Base-by-base conservation (phyloP, 1,284 basidiomycete genomes). In the Rugosomyces carneus region DNA sequence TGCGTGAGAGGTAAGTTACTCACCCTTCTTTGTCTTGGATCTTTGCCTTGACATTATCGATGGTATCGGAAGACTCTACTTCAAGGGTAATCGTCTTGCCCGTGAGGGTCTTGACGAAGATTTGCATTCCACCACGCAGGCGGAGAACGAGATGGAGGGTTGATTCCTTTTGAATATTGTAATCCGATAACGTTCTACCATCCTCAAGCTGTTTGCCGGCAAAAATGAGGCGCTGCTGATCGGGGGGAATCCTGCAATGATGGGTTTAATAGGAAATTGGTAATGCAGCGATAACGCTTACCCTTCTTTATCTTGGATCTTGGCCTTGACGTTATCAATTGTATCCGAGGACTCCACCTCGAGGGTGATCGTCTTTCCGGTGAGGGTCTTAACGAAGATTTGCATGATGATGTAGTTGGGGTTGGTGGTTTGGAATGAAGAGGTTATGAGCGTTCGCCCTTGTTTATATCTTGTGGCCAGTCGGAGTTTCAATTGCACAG, bases 81-180 rank as follows among this genome's bases (percentile, higher is more conserved):
- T 91, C 89, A 49, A 91, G 78, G 56, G 91, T 93, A 67, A 95
- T 94, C 10, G 91, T 94, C 80, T 94, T 95, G 40, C 93, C 92
- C 13, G 92, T 94, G 48, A 94, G 71, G 48, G 82, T 86, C 72
- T 91, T 92, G 51, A 92, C 89, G 57, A 92, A 92, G 60, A 91
- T 91, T 60, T 91, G 89, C 89, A 91, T 91, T 15, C 90, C 90
- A 58, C 91, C 91, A 66, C 91, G 87, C 45, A 93, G 84, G 68
- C 89, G 87, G 53, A 93, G 82, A 39, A 66, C 64, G 10, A 67
- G 53, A 36, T 67, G 64, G n/a, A 66, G 61, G 15, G 65, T 66
- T 0, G 65, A 66, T 54, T 67, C 65, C 51, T 67, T 67, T 59
- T 67, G 65, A 26, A 67, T 66, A 39, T 67, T 67, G 46, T 67